phyloP scores from a whole-genome alignment of 2,329 filamentous ascomycete species.

The Lasiodiplodia citricola region DNA sequence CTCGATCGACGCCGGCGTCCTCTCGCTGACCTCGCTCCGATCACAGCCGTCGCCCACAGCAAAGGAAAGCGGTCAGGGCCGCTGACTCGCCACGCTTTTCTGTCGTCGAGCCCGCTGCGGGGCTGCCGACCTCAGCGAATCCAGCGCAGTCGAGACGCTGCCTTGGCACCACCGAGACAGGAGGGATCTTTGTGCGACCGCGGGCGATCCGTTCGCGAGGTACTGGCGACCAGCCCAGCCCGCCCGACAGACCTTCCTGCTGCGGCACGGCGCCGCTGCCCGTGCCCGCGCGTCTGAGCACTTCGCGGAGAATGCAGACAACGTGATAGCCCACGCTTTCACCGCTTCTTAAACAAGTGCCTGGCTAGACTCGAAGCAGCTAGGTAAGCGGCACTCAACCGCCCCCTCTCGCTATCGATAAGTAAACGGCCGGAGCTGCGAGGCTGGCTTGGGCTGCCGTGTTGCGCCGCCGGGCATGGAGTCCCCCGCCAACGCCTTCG shows the following conservation, averaged over 20 bases:
- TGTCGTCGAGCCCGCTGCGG: conserved; percentile 13
- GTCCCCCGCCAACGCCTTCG: conserved; percentile 4
- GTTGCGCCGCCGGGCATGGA: background rate
- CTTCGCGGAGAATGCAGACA: conserved; percentile 9
- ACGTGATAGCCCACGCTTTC: conserved; percentile 10
- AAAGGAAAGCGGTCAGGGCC: conserved; percentile 21
- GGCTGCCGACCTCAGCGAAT: conserved; percentile 8
- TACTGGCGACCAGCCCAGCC: background rate
- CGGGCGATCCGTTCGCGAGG: conserved; percentile 8
- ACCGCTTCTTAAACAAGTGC: conserved; percentile 25
- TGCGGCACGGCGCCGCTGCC: conserved; percentile 9
- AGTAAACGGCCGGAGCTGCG: background rate
- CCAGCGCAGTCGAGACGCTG: background rate
- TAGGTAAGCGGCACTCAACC: conserved; percentile 3
- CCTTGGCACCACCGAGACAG: conserved; percentile 17
- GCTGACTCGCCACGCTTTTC: conserved; percentile 12
- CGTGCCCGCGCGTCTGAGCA: background rate
- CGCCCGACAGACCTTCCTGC: conserved; percentile 10
- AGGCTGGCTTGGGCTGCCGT: conserved; percentile 6
- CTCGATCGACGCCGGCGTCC: conserved; percentile 21
- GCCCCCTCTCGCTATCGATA: conserved; percentile 8
- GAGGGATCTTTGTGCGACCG: conserved; percentile 20
- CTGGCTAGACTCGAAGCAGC: conserved; percentile 25
- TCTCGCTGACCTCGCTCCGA: conserved; percentile 24
- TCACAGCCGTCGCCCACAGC: conserved; percentile 1